phyloP scores from a whole-genome alignment of 1,284 basidiomycete species.

The Volvariella volvacea region DNA sequence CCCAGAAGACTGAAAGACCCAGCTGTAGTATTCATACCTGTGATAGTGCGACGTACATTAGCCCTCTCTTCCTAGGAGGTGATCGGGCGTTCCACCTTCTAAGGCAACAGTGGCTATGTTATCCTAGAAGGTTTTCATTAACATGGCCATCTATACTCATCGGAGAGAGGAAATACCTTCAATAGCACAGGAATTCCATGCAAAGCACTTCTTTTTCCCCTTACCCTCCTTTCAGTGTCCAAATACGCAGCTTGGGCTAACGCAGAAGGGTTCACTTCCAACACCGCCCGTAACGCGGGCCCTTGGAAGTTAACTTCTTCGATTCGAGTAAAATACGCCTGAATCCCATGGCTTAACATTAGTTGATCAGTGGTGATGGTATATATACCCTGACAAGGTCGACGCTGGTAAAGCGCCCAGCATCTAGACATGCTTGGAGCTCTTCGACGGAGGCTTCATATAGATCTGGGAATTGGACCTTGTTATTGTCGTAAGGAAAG shows the following conservation, averaged over 20 bases:
- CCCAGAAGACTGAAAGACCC: constrained; percentile 53
- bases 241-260: constrained; percentile 43
- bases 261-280: constrained; percentile 59
- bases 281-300: constrained; percentile 51
- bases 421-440: constrained; percentile 45
- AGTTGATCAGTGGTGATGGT: neutral
- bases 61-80: neutral
- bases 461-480: constrained; percentile 40
- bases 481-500: too few relatives aligned
- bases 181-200: constrained; percentile 68
- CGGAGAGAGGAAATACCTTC: constrained; percentile 38
- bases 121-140: too few relatives aligned
- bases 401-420: constrained; percentile 52
- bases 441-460: constrained; percentile 58
- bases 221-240: constrained; percentile 44
- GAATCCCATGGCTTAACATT: neutral
- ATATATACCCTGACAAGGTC: constrained; percentile 51
- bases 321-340: constrained; percentile 67
- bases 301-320: constrained; percentile 67
- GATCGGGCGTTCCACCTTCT: constrained; percentile 37
- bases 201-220: constrained; percentile 44
- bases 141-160: too few relatives aligned
- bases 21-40: constrained; percentile 63
- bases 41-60: neutral
- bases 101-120: constrained; percentile 55